phyloP scores from a whole-genome alignment of 306 rosid species.

The Cucurbita argyrosperma region DNA sequence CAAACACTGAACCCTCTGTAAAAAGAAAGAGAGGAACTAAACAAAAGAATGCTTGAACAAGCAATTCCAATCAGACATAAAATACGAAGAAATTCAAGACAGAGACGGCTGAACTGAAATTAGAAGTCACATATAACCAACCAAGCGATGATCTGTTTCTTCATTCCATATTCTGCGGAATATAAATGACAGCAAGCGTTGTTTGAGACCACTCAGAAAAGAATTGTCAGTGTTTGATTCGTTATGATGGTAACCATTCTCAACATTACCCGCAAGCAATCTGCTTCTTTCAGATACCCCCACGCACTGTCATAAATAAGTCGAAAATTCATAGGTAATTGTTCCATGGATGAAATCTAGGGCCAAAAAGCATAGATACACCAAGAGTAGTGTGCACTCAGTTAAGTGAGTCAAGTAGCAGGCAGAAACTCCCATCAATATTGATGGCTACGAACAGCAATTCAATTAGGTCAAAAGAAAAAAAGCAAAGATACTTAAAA shows the following conservation, averaged over 20 bases:
- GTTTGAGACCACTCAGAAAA: slow-evolving; percentile 78
- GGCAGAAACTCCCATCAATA: not conserved
- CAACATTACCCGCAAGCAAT: slow-evolving; percentile 33
- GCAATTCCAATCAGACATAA: not conserved
- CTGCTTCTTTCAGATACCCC: slow-evolving; percentile 28
- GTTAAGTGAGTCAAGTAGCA: not conserved
- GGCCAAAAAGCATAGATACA: not conserved
- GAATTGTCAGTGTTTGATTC: slow-evolving; percentile 31
- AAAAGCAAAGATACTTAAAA: not conserved
- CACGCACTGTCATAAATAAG: slow-evolving; percentile 41
- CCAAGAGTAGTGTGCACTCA: not conserved
- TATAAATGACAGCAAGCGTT: slow-evolving; percentile 85
- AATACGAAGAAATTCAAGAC: not conserved
- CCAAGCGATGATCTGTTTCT: slow-evolving; percentile 68
- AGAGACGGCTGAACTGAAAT: slow-evolving; percentile 1
- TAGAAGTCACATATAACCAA: slow-evolving; percentile 23
- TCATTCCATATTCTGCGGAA: slow-evolving; percentile 76
- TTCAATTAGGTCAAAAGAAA: not conserved
- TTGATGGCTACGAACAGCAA: no score
- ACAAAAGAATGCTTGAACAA: slow-evolving; percentile 10
- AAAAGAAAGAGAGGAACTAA: slow-evolving; percentile 15
- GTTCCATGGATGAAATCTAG: slow-evolving; percentile 16
- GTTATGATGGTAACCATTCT: slow-evolving; percentile 35
- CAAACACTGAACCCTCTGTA: slow-evolving; percentile 67
- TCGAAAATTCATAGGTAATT: slow-evolving; percentile 10